Base-by-base conservation (phyloP, 2,329 filamentous ascomycete species). In the Colletotrichum lentis region DNA sequence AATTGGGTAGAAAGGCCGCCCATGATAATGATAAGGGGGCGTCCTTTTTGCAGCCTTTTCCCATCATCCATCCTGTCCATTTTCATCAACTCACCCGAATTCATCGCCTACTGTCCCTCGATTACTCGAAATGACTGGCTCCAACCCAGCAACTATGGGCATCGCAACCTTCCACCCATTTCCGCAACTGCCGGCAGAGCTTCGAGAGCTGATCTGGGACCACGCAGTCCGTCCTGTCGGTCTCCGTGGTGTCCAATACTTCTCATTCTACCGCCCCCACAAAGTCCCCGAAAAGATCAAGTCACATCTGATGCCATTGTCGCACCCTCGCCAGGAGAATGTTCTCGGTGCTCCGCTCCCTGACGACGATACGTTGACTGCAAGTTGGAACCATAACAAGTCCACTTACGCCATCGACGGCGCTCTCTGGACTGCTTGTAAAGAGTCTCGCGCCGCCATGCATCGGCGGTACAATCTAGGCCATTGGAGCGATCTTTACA, bases 301-400 rank as follows among this genome's bases (percentile, higher is more conserved):
- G 3, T 8, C 8, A 8, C 20, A 47, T 22, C 2, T 47, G n/a
- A 47, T 47, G 8, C 4, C 37, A 16, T 16, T 5, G 4, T 11
- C 20, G 4, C 1, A 11, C 8, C 12, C 11, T 1, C 1, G 5
- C n/a, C 44, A 47, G 44, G 3, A 1, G 8, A 2, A 12, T 0
- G 11, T 47, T 47, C 44, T 47, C 11, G 20, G n/a, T 7, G n/a
- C 44, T 1, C 44, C 44, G 7, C 8, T 22, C 3, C 5, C 44
- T n/a, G 3, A 8, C 7, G 11, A 22, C 44, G 8, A 22, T 12
- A 10, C n/a, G 1, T 10, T 12, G n/a, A 2, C 8, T 2, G 7
- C n/a, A 7, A 22, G n/a, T 47, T 22, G n/a, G 44, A 22, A 46
- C 44, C 44, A 22, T 3, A 46, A 24, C 20, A n/a, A 22, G 20